Conservation (phyloP, 768 basidiomycete genomes). For the Phaeolepiota aurea region DNA sequence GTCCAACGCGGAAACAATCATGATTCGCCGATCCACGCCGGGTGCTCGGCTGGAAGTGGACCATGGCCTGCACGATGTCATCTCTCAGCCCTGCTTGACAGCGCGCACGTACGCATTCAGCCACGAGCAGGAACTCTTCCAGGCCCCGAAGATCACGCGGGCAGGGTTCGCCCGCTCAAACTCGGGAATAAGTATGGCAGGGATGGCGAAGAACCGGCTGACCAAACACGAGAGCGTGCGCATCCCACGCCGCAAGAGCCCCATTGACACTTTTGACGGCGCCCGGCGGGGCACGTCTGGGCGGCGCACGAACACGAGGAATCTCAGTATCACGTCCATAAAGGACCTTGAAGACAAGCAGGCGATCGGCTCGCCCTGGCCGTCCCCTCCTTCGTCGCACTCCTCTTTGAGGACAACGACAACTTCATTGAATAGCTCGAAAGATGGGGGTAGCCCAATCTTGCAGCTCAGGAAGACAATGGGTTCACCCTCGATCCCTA, state of each 20-base stretch:
- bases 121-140: conserved; percentile 58
- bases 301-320: conserved; percentile 20
- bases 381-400: conserved; percentile 31
- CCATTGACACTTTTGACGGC: conserved; percentile 25
- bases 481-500: neutral
- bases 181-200: conserved; percentile 52
- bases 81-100: conserved; percentile 62
- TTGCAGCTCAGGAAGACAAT: too few relatives aligned
- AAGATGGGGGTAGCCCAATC: conserved; percentile 15
- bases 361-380: conserved; percentile 6
- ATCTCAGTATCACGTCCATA: conserved; percentile 25
- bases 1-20: conserved; percentile 48
- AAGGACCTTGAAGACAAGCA: conserved; percentile 11
- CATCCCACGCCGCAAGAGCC: conserved; percentile 50
- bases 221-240: conserved; percentile 65
- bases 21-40: conserved; percentile 60
- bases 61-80: conserved; percentile 70
- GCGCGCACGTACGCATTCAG: conserved; percentile 60
- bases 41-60: conserved; percentile 67
- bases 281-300: conserved; percentile 15
- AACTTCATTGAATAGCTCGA: conserved; percentile 9
- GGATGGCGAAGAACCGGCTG: conserved; percentile 54
- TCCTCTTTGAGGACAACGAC: conserved; percentile 10
- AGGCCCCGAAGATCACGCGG: conserved; percentile 35
- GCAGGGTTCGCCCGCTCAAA: conserved; percentile 43